phyloP scores from a whole-genome alignment of 2,329 filamentous ascomycete genomes.

The Colletotrichum ledebouriae region DNA sequence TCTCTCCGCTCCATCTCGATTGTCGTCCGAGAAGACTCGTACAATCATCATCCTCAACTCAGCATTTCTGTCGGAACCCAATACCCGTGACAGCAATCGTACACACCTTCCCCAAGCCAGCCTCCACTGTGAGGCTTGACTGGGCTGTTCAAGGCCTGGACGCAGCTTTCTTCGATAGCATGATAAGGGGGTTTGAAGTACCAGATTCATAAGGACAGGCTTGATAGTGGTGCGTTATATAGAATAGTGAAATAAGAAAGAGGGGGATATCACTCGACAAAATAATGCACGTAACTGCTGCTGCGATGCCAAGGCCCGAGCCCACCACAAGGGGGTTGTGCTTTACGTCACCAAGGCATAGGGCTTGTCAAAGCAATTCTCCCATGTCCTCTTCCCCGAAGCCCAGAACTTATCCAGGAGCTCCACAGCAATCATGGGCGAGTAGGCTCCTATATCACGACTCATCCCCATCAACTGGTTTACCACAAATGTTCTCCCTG shows the following conservation, averaged over 20 bases:
- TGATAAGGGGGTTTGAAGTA: slow-evolving; percentile 22
- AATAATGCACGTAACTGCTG: neutral
- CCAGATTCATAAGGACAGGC: neutral
- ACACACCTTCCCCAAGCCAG: too few relatives aligned
- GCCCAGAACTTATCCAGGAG: slow-evolving; percentile 28
- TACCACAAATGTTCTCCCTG: neutral
- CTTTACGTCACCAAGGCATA: neutral
- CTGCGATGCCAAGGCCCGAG: too few relatives aligned
- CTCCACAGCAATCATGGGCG: slow-evolving; percentile 9
- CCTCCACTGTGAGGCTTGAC: slow-evolving; percentile 23
- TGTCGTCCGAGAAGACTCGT: slow-evolving; percentile 7
- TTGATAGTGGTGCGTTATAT: too few relatives aligned
- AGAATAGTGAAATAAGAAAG: too few relatives aligned
- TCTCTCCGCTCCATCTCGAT: neutral
- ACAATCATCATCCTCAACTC: neutral
- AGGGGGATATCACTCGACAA: too few relatives aligned
- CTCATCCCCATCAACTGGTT: neutral
- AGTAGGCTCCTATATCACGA: neutral
- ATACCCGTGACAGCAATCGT: too few relatives aligned
- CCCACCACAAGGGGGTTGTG: too few relatives aligned
- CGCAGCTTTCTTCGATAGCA: slow-evolving; percentile 50
- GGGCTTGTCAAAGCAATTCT: slow-evolving; percentile 32
- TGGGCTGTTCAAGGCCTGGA: slow-evolving; percentile 53
- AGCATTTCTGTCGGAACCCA: too few relatives aligned
- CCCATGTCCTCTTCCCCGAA: slow-evolving; percentile 9